These are phyloP conservation scores for Apiotrichum montevideense DNA, from an alignment of 1,284 basidiomycete species.

Conservation along the genomic window DNA sequence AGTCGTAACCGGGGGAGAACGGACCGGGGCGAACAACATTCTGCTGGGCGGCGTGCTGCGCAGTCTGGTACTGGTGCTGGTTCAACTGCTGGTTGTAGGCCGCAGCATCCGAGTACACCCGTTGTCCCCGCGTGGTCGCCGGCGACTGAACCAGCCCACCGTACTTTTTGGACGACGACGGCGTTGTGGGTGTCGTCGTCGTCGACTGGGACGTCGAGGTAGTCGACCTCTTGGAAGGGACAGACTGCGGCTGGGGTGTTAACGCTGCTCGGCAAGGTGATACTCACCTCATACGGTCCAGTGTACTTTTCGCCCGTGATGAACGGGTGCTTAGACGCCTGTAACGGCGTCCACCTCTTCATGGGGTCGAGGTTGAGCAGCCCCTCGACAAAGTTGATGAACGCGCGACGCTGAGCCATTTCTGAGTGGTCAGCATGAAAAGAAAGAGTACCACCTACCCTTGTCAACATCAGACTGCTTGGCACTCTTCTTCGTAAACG, in stretches of 20 bases:
- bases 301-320: conserved; percentile 94
- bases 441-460: conserved; percentile 52
- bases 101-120: conserved; percentile 86
- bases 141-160: conserved; percentile 74
- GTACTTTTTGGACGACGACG: conserved; percentile 60
- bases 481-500: conserved; percentile 71
- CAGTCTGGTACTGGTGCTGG: conserved; percentile 88
- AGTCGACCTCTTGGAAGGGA: conserved; percentile 11
- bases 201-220: conserved; percentile 8
- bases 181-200: conserved; percentile 15
- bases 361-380: conserved; percentile 90
- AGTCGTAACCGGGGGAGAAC: conserved; percentile 33
- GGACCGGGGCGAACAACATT: conserved; percentile 28
- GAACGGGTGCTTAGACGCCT: conserved; percentile 92
- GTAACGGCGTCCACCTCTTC: conserved; percentile 93
- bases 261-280: background rate
- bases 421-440: conserved; percentile 48
- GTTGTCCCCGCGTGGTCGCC: conserved; percentile 62
- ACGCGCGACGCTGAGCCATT: conserved; percentile 84
- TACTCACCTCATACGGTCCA: conserved; percentile 74
- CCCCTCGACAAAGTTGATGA: conserved; percentile 96
- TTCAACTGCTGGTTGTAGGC: conserved; percentile 89
- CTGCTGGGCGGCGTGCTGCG: conserved; percentile 53
- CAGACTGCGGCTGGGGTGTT: conserved; percentile 8
- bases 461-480: conserved; percentile 86